Evolutionary conservation across 1,284 basidiomycete genomes (phyloP).

Genomic region (Boletus sp.): DNA sequence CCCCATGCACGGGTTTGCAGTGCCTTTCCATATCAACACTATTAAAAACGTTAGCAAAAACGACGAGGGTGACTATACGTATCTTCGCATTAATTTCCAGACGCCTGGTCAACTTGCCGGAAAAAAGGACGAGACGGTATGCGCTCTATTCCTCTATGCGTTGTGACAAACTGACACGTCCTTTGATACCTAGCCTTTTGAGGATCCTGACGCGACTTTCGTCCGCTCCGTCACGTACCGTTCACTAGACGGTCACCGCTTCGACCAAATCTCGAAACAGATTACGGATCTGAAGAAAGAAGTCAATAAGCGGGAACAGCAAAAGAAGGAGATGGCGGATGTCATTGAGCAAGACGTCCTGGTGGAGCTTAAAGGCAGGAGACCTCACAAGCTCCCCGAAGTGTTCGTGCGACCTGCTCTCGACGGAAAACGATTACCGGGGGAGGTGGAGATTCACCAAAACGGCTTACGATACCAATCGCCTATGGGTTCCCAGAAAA

Average conservation of each 20-base stretch:
- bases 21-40: conserved; percentile 98
- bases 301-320: conserved; percentile 94
- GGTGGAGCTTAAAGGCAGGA: conserved; percentile 80
- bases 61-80: conserved; percentile 94
- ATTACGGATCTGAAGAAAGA: conserved; percentile 97
- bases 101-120: conserved; percentile 96
- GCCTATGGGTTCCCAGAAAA: conserved; percentile 83
- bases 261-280: conserved; percentile 85
- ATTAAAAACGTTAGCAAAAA: conserved; percentile 98
- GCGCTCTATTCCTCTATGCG: background rate
- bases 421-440: conserved; percentile 89
- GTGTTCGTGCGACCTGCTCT: conserved; percentile 92
- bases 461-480: conserved; percentile 95
- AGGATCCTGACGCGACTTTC: conserved; percentile 96
- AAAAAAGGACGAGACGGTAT: conserved; percentile 96
- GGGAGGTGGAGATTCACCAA: conserved; percentile 96
- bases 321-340: conserved; percentile 97
- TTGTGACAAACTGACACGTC: conserved; percentile 7
- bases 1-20: conserved; percentile 90
- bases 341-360: conserved; percentile 94
- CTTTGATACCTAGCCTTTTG: conserved; percentile 69
- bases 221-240: conserved; percentile 95
- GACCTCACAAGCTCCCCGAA: conserved; percentile 83
- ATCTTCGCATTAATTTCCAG: conserved; percentile 88
- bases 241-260: conserved; percentile 84